Evolutionary conservation across 202 grass and related monocot species (phyloP).

Genomic region (Carex arenaria): DNA sequence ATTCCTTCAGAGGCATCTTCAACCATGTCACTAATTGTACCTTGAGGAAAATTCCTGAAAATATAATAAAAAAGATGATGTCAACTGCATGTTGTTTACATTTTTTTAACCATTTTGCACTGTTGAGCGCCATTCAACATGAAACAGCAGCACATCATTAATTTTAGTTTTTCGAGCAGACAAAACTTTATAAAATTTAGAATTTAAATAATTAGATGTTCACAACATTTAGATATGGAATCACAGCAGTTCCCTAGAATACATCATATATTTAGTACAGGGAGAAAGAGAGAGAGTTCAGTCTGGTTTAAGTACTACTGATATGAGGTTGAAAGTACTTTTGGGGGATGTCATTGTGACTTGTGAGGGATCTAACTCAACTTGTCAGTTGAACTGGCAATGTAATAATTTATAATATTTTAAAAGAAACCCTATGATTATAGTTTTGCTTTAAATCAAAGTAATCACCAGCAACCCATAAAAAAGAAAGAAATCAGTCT

Average conservation of each 20-base stretch:
- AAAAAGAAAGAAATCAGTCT: neutral
- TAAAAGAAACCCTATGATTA: neutral
- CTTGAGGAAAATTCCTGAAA: constrained; percentile 94
- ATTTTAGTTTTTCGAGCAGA: neutral
- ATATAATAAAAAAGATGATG: neutral
- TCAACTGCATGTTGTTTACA: neutral
- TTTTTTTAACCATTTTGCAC: neutral
- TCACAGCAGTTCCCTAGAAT: neutral
- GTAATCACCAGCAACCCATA: neutral
- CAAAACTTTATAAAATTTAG: neutral
- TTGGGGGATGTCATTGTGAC: neutral
- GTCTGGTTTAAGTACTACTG: neutral
- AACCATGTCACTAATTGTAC: constrained; percentile 87
- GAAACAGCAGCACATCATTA: neutral
- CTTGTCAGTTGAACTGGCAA: neutral
- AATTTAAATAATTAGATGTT: neutral
- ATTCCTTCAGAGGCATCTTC: constrained; percentile 83
- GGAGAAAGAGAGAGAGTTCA: neutral
- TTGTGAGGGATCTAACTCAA: neutral
- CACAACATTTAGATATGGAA: neutral
- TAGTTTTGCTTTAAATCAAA: neutral
- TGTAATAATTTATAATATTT: neutral
- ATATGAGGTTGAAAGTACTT: neutral
- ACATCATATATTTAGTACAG: neutral
- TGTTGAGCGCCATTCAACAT: neutral